phyloP scores from a whole-genome alignment of 2,329 filamentous ascomycete genomes.

The Fusarium heterosporum region DNA sequence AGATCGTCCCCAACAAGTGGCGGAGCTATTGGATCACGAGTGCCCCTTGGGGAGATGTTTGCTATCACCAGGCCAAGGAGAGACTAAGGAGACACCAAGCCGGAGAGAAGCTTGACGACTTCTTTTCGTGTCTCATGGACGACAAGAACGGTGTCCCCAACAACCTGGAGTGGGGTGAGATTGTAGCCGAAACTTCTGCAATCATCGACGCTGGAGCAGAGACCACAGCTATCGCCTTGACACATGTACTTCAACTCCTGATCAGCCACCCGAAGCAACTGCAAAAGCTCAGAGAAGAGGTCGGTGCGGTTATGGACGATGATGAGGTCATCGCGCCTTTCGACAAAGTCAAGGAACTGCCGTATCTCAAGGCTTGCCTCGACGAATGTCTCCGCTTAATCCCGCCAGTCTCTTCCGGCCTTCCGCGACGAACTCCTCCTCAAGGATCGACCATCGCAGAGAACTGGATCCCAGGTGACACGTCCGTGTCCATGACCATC shows the following conservation, averaged over 20 bases:
- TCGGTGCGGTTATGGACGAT: slow-evolving; percentile 57
- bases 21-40: slow-evolving; percentile 31
- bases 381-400: slow-evolving; percentile 59
- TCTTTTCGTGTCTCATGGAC: slow-evolving; percentile 67
- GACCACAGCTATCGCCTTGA: slow-evolving; percentile 62
- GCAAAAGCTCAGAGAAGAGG: slow-evolving; percentile 56
- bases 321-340: slow-evolving; percentile 60
- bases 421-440: slow-evolving; percentile 45
- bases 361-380: slow-evolving; percentile 64
- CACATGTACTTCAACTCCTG: slow-evolving; percentile 64
- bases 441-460: slow-evolving; percentile 49
- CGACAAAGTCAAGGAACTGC: slow-evolving; percentile 62
- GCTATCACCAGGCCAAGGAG: slow-evolving; percentile 54
- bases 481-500: slow-evolving; percentile 54
- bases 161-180: slow-evolving; percentile 66
- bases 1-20: slow-evolving; percentile 58
- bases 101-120: slow-evolving; percentile 69
- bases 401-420: slow-evolving; percentile 46
- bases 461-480: slow-evolving; percentile 53
- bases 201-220: slow-evolving; percentile 66
- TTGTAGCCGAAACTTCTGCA: slow-evolving; percentile 65
- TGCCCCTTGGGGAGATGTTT: slow-evolving; percentile 56
- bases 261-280: slow-evolving; percentile 58
- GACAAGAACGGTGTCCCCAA: slow-evolving; percentile 53
- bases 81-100: slow-evolving; percentile 30